These are phyloP conservation scores for Cystobasidium sp. DNA, from an alignment of 1,284 basidiomycete genomes.

Conservation along the genomic window DNA sequence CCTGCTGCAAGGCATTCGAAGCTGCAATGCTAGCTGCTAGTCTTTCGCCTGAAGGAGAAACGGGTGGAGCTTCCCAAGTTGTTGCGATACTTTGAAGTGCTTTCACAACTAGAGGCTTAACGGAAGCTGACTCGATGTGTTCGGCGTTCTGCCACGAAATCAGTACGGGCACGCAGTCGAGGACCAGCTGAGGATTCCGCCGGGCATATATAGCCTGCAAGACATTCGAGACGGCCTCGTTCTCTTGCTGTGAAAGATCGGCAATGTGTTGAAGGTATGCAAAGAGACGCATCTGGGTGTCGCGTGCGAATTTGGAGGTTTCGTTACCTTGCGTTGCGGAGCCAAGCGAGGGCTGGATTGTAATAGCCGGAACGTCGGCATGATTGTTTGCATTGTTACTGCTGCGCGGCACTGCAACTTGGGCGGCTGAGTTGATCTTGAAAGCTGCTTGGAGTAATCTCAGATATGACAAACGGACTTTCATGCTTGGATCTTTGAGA, in stretches of 20 bases:
- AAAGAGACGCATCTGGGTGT: constrained; percentile 21
- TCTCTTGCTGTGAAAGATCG: constrained; percentile 1
- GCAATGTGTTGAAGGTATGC: constrained; percentile 2
- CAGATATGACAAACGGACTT: constrained; percentile 12
- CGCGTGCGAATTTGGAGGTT: constrained; percentile 11
- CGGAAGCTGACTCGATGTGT: not conserved
- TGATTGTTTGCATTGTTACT: not conserved
- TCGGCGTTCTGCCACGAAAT: constrained; percentile 28
- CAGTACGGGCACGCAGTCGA: constrained; percentile 29
- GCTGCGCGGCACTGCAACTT: not conserved
- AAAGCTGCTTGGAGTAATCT: not conserved
- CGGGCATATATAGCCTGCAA: constrained; percentile 20
- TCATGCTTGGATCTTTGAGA: constrained; percentile 9
- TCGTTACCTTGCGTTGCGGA: not conserved
- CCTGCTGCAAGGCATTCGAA: not conserved
- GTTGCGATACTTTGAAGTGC: constrained; percentile 8
- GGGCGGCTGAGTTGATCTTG: not conserved
- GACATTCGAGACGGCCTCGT: not conserved
- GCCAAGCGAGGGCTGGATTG: not conserved
- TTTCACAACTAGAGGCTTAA: constrained; percentile 1
- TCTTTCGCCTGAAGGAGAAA: not conserved
- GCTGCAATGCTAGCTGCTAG: constrained; percentile 15
- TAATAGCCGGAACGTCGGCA: constrained; percentile 23
- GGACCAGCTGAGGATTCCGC: constrained; percentile 1
- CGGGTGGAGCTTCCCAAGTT: constrained; percentile 14